Evolutionary conservation across 768 basidiomycete species (phyloP), one percentile per base, ranked within the genome.

Genomic region (Galerina marginata): DNA sequence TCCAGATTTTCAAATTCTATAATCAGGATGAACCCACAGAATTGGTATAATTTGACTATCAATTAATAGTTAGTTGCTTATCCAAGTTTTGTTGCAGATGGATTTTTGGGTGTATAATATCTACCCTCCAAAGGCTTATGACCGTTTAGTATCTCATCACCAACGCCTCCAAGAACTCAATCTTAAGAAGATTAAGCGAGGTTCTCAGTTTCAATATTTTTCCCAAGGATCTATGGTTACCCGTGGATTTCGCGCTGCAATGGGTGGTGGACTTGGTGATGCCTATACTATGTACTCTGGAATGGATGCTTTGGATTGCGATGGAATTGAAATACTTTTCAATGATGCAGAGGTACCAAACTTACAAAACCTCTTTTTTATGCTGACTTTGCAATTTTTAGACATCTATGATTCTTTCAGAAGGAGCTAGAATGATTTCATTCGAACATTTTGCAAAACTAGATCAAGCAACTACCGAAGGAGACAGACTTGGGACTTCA

Each of bases 261-360:
- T 29, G 20, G 53, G 53, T 43, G 53, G 53, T 10, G 26, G 16
- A 42, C 53, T 26, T n/a, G 53, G 53, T 23, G 53, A 54, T 54
- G 38, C 53, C 3, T 54, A 54, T 54, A 14, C 15, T 0, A 40
- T 54, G 16, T 54, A 54, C 25, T 16, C n/a, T 10, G 53, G 53
- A 9, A 54, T 54, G 53, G 39, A 54, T 42, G 53, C 53, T 25
- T 25, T 40, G 9, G 38, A 54, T 11, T 36, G 42, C 16, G 23
- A 16, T 9, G 11, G 53, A 6, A 43, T 54, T 23, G 25, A 54
- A 16, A 39, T 39, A 43, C 42, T 54, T 16, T 54, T 54, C 12
- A 26, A 54, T 26, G 40, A 54, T 23, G 53, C 53, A 20, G 53
- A 54, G 39, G 53, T 54, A 54, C 20, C 20, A 20, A 20, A 54